Conservation (phyloP, 1,284 basidiomycete genomes). For the Pyrrhoderma noxium region DNA sequence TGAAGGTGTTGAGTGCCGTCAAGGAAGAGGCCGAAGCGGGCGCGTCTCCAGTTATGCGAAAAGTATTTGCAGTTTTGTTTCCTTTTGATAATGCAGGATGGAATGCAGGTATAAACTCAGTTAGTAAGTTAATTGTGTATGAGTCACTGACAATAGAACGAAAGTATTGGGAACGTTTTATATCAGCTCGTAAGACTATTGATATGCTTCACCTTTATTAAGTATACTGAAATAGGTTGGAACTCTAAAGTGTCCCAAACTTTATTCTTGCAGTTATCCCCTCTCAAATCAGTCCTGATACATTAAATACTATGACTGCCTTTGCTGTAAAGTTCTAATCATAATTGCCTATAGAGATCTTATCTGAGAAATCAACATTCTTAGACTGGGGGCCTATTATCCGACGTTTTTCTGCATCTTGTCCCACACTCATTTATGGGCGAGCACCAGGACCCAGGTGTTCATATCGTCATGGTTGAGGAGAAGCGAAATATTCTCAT, state of each 20-base stretch:
- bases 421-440: slow-evolving; percentile 88
- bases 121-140: background rate
- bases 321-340: slow-evolving; percentile 53
- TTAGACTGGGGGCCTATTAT: slow-evolving; percentile 81
- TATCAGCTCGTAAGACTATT: slow-evolving; percentile 73
- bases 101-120: slow-evolving; percentile 55
- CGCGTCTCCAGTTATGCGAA: slow-evolving; percentile 66
- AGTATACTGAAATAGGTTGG: background rate
- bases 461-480: slow-evolving; percentile 74
- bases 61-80: slow-evolving; percentile 72
- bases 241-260: slow-evolving; percentile 65
- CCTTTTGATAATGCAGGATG: slow-evolving; percentile 75
- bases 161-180: slow-evolving; percentile 83
- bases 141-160: background rate
- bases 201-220: slow-evolving; percentile 20
- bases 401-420: slow-evolving; percentile 85
- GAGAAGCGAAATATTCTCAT: slow-evolving; percentile 85
- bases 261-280: slow-evolving; percentile 89
- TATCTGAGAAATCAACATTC: slow-evolving; percentile 22
- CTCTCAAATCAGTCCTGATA: slow-evolving; percentile 72
- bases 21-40: slow-evolving; percentile 53
- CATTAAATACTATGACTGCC: slow-evolving; percentile 86
- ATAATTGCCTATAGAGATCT: slow-evolving; percentile 3
- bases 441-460: slow-evolving; percentile 63
- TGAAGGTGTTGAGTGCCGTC: slow-evolving; percentile 50